Evolutionary conservation across 2,329 filamentous ascomycete species (phyloP).

Genomic region (Cladosporium sphaerospermum): DNA sequence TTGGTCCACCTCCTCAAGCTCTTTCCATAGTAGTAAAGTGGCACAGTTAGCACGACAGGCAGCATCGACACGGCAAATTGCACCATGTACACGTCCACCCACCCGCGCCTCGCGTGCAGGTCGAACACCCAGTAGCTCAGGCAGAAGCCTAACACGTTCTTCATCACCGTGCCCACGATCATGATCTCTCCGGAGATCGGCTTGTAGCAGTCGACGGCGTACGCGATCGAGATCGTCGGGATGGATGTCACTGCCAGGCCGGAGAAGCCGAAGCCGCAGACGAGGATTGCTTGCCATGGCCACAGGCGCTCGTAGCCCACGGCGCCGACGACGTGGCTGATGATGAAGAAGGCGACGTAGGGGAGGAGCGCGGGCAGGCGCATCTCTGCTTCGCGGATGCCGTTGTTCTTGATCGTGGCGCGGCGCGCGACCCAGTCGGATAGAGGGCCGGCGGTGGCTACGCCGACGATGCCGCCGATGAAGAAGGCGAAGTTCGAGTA

Average conservation of each 20-base stretch:
- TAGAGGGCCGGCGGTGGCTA: slow-evolving; percentile 47
- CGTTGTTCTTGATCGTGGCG: slow-evolving; percentile 48
- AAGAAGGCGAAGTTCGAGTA: slow-evolving; percentile 46
- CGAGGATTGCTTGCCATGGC: slow-evolving; percentile 45
- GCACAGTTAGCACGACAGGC: slow-evolving; percentile 35
- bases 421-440: slow-evolving; percentile 48
- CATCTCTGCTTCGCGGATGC: slow-evolving; percentile 56
- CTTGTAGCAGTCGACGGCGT: slow-evolving; percentile 44
- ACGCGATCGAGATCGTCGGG: slow-evolving; percentile 39
- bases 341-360: slow-evolving; percentile 45
- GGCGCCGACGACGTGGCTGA: slow-evolving; percentile 44
- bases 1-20: slow-evolving; percentile 34
- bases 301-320: slow-evolving; percentile 44
- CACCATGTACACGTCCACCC: slow-evolving; percentile 39
- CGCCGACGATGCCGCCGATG: slow-evolving; percentile 37
- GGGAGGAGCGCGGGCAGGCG: slow-evolving; percentile 49
- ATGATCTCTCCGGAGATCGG: slow-evolving; percentile 42
- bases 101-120: slow-evolving; percentile 33
- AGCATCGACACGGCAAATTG: slow-evolving; percentile 37
- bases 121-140: slow-evolving; percentile 39
- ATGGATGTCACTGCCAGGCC: slow-evolving; percentile 38
- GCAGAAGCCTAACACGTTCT: slow-evolving; percentile 41
- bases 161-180: slow-evolving; percentile 40
- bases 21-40: slow-evolving; percentile 40
- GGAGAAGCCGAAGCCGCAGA: slow-evolving; percentile 43